Evolutionary conservation across 2,329 filamentous ascomycete species (phyloP), one percentile per base, ranked within the genome.

Genomic region (Trichoderma sp.): DNA sequence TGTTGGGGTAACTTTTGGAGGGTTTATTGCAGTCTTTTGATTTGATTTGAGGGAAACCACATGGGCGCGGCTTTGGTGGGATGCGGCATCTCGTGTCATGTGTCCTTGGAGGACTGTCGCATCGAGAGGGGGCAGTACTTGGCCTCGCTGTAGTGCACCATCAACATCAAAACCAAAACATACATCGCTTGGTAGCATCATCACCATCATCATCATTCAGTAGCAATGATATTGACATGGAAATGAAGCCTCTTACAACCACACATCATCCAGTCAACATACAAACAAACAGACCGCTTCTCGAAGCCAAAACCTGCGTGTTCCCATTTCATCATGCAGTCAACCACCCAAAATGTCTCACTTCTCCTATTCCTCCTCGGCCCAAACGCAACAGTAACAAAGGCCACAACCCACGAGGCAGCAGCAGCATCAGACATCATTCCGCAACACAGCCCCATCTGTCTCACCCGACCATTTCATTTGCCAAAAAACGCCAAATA

Each of bases 61-160:
- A 47, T 30, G 30, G 30, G 30, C 28, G 34, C 47, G 26, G 47
- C 57, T 21, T 7, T 56, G 21, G 21, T 26, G 44, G 48, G 26
- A 61, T 50, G 58, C 34, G 17, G 34, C 34, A 39, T 39, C 34
- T 17, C 34, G 34, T 24, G 34, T 61, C 58, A 61, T 61, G 58
- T 61, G 58, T 47, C 41, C 43, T 47, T 61, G 30, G 34, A 10
- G 9, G 30, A 51, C 58, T 17, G 39, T 52, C 45, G 7, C 58
- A 44, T 52, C 47, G 10, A 41, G 57, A 59, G 45, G 17, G 30
- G 45, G 57, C 19, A 41, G 15, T 7, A 48, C 28, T n/a, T 26
- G 26, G 24, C 34, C 10, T 15, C n/a, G 19, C 28, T 39, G 19
- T 24, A 34, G 15, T 44, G 56, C 30, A 34, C 7, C n/a, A n/a